These are phyloP conservation scores for Botrytis medusae DNA, from an alignment of 2,329 filamentous ascomycete genomes.

Conservation along the genomic window DNA sequence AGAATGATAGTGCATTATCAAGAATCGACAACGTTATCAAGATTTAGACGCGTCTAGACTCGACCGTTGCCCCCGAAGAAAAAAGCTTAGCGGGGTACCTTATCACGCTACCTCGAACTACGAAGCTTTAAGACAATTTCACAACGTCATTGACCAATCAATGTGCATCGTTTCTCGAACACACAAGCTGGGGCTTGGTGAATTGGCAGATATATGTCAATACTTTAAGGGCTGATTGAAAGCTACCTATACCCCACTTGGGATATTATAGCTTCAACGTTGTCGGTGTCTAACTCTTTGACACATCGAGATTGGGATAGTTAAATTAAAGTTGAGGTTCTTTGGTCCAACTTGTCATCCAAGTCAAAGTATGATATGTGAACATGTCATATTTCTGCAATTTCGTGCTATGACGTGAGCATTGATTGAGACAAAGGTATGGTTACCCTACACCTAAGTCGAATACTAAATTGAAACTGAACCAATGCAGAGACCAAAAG, in stretches of 20 bases:
- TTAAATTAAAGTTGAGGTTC: neutral
- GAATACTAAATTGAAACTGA: neutral
- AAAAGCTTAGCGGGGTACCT: neutral
- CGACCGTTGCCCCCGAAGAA: neutral
- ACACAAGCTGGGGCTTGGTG: neutral
- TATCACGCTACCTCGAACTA: neutral
- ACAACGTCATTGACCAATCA: neutral
- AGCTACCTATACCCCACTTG: neutral
- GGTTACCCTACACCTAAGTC: neutral
- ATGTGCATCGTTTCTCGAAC: neutral
- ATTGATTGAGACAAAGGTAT: neutral
- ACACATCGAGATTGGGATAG: neutral
- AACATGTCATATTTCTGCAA: neutral
- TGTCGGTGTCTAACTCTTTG: neutral
- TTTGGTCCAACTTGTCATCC: fast-evolving
- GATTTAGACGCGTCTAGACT: neutral
- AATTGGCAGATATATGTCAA: neutral
- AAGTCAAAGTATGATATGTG: neutral
- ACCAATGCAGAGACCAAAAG: neutral
- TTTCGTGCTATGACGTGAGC: neutral
- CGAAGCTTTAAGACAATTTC: neutral
- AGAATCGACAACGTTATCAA: neutral
- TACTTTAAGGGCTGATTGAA: neutral
- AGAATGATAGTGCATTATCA: neutral
- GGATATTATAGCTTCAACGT: neutral